phyloP scores from a whole-genome alignment of 768 basidiomycete genomes.

The Tricholoma matsutake region DNA sequence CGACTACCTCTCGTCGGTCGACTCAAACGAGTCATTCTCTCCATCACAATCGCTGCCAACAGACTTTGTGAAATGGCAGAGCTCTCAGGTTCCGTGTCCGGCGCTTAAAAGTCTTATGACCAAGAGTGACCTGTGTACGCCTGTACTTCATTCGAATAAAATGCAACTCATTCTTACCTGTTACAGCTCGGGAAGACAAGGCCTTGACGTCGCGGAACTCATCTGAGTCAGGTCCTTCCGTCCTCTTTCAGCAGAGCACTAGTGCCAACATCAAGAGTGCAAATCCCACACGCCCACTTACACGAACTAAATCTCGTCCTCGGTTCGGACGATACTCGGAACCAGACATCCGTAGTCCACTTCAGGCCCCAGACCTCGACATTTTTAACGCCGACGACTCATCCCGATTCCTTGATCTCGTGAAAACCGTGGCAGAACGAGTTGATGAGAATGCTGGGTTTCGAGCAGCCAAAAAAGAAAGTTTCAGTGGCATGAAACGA shows the following conservation, averaged over 20 bases:
- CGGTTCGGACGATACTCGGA: conserved; percentile 2
- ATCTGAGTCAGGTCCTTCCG: background rate
- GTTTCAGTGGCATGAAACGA: conserved; percentile 3
- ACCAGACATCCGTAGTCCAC: background rate
- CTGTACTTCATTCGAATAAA: background rate
- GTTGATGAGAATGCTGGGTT: conserved; percentile 28
- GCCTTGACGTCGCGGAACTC: background rate
- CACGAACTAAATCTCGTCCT: conserved; percentile 3
- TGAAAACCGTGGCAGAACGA: conserved; percentile 34
- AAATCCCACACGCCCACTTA: background rate
- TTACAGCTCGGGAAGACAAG: background rate
- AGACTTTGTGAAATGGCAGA: conserved; percentile 31
- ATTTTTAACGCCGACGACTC: conserved; percentile 14
- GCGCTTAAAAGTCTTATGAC: conserved; percentile 26
- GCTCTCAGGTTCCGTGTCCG: conserved; percentile 26
- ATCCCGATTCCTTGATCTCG: conserved; percentile 26
- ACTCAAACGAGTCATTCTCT: background rate
- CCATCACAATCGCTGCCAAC: background rate
- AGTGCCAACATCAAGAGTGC: background rate
- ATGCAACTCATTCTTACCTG: background rate
- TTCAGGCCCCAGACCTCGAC: background rate
- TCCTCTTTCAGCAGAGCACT: background rate
- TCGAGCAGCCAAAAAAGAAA: conserved; percentile 8
- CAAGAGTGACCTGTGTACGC: conserved; percentile 8
- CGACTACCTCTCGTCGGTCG: background rate